These are phyloP conservation scores for Erodium texanum DNA, from an alignment of 441 rosid genomes.

Conservation along the genomic window DNA sequence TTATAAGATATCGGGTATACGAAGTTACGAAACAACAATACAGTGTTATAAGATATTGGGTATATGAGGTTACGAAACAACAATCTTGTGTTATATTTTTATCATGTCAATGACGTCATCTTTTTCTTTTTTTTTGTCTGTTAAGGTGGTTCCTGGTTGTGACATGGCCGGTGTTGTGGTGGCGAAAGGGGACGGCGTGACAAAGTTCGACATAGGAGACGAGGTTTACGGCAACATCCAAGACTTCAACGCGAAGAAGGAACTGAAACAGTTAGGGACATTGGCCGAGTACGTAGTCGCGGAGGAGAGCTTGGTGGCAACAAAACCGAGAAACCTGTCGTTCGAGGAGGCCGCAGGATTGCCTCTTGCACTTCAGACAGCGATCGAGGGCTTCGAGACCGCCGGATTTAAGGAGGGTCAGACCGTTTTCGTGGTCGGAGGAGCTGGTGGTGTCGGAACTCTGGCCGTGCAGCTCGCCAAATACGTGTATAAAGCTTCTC, in stretches of 20 bases:
- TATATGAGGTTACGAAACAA: no score
- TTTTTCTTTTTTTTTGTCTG: neutral
- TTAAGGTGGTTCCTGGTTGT: constrained; percentile 45
- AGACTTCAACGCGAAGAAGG: constrained; percentile 26
- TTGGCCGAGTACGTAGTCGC: constrained; percentile 35
- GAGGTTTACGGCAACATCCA: constrained; percentile 44
- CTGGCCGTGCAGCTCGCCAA: constrained; percentile 39
- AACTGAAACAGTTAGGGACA: constrained; percentile 38
- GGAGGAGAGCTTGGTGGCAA: constrained; percentile 32
- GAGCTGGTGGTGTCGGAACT: constrained; percentile 40
- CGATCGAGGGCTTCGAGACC: constrained; percentile 32
- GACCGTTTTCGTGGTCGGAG: constrained; percentile 35
- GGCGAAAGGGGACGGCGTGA: constrained; percentile 25
- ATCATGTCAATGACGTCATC: neutral
- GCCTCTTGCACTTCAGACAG: constrained; percentile 46
- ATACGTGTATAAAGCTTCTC: constrained; percentile 29
- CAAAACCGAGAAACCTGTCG: constrained; percentile 30
- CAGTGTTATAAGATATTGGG: no score
- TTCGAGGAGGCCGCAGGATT: constrained; percentile 47
- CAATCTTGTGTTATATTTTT: neutral
- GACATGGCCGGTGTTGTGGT: constrained; percentile 43
- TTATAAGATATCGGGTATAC: no score
- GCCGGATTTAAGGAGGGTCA: constrained; percentile 29
- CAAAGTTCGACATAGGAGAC: constrained; percentile 27
- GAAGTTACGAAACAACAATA: no score